Conservation (phyloP, 306 rosid genomes). For the Dalbergia cochinchinensis region DNA sequence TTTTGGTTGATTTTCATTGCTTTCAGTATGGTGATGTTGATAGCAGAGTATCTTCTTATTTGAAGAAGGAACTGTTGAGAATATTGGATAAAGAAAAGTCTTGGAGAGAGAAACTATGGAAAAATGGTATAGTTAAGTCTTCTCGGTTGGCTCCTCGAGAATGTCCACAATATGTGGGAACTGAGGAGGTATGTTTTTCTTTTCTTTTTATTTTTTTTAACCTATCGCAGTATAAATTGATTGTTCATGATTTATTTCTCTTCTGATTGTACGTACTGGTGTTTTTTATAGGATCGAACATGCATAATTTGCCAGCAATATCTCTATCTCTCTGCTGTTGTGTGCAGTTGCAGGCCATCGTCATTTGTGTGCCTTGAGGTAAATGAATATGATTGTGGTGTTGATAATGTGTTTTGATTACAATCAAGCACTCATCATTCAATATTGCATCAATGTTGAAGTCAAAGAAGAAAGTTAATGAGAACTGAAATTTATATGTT, state of each 20-base stretch:
- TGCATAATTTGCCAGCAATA: conserved; percentile 95
- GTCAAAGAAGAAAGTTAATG: conserved; percentile 17
- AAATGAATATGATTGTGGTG: conserved; percentile 45
- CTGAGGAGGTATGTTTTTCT: conserved; percentile 84
- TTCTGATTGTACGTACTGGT: conserved; percentile 44
- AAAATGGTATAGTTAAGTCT: conserved; percentile 76
- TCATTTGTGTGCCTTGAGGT: conserved; percentile 94
- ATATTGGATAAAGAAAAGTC: conserved; percentile 73
- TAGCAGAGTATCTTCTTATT: conserved; percentile 68
- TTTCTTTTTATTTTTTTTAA: too few relatives aligned
- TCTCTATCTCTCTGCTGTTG: conserved; percentile 94
- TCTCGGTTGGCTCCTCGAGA: conserved; percentile 75
- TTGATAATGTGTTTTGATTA: conserved; percentile 35
- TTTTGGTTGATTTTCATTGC: conserved; percentile 49
- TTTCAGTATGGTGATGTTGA: conserved; percentile 69
- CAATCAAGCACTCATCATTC: conserved; percentile 28
- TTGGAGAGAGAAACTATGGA: conserved; percentile 94
- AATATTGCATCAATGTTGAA: conserved; percentile 33
- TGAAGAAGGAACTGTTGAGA: conserved; percentile 80
- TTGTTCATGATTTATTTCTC: conserved; percentile 32
- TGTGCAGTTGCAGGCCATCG: conserved; percentile 82
- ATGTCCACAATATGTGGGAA: conserved; percentile 82
- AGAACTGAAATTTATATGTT: not conserved
- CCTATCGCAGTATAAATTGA: conserved; percentile 36
- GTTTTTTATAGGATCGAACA: conserved; percentile 75